Evolutionary conservation across 1,139 yeast genomes (phyloP).

Genomic region (Candida labiduridarum): DNA sequence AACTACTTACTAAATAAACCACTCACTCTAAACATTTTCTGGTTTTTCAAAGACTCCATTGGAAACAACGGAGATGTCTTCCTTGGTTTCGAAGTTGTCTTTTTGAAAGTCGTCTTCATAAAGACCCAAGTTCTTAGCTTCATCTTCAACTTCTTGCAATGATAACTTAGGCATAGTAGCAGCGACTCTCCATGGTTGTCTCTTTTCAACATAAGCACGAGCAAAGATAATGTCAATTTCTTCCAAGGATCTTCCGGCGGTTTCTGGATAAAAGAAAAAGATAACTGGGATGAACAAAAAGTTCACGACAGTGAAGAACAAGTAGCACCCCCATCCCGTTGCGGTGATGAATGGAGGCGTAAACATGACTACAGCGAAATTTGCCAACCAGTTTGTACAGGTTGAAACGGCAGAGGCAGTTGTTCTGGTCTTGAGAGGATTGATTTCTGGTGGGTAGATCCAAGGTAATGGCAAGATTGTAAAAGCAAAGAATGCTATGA

Average conservation of each 20-base stretch:
- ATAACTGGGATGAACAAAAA: constrained; percentile 42
- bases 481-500: constrained; percentile 56
- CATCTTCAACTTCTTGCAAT: constrained; percentile 47
- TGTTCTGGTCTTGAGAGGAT: constrained; percentile 64
- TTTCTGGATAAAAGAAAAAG: constrained; percentile 51
- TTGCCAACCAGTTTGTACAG: constrained; percentile 50
- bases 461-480: constrained; percentile 62
- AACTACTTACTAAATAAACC: too few species aligned
- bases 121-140: constrained; percentile 50
- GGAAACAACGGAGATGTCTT: constrained; percentile 20
- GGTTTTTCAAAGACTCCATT: constrained; percentile 16
- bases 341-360: constrained; percentile 45
- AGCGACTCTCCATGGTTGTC: constrained; percentile 55
- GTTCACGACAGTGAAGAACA: constrained; percentile 46
- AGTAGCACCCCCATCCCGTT: constrained; percentile 47
- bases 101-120: constrained; percentile 45
- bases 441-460: constrained; percentile 64
- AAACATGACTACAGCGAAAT: constrained; percentile 52
- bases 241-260: constrained; percentile 51
- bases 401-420: constrained; percentile 54
- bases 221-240: constrained; percentile 49
- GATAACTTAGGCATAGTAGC: constrained; percentile 51
- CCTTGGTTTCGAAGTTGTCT: constrained; percentile 35
- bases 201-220: constrained; percentile 48
- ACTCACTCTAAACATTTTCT: too few species aligned